These are phyloP conservation scores for Scheffersomyces parashehatae DNA, from an alignment of 1,139 yeast genomes.

Conservation along the genomic window DNA sequence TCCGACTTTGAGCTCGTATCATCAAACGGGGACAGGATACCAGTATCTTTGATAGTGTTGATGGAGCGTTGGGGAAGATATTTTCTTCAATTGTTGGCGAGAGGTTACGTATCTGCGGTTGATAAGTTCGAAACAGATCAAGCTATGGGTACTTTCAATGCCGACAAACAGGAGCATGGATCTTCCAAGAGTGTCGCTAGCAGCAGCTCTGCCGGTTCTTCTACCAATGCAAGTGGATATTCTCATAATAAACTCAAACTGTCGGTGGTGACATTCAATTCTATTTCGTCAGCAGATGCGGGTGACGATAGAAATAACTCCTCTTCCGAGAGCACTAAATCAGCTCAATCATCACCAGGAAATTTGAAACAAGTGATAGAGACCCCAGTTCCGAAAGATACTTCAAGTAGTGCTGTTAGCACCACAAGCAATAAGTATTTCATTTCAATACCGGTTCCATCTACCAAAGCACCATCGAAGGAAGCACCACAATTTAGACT, in stretches of 20 bases:
- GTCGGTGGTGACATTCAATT: constrained; percentile 6
- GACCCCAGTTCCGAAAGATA: neutral
- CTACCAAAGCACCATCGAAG: constrained; percentile 23
- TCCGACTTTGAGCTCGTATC: constrained; percentile 74
- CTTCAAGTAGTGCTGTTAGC: neutral
- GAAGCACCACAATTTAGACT: constrained; percentile 55
- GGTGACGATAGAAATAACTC: constrained; percentile 1
- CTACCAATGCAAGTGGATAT: constrained; percentile 1
- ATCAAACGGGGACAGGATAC: constrained; percentile 63
- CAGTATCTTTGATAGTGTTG: constrained; percentile 59
- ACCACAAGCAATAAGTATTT: constrained; percentile 9
- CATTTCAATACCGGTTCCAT: constrained; percentile 25
- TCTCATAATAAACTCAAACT: constrained; percentile 2
- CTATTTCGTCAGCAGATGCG: constrained; percentile 8
- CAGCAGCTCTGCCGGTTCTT: constrained; percentile 8
- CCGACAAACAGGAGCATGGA: constrained; percentile 1
- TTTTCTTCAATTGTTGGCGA: constrained; percentile 60
- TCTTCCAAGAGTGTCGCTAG: constrained; percentile 5
- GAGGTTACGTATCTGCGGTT: constrained; percentile 62
- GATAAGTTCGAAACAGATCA: constrained; percentile 45
- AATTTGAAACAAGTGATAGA: too few species aligned
- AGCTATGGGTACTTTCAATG: constrained; percentile 1
- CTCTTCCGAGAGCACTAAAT: neutral
- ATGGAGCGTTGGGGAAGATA: constrained; percentile 76
- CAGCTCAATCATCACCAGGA: neutral